Base-by-base conservation (phyloP, 768 basidiomycete species). In the Coprinopsis sp. region DNA sequence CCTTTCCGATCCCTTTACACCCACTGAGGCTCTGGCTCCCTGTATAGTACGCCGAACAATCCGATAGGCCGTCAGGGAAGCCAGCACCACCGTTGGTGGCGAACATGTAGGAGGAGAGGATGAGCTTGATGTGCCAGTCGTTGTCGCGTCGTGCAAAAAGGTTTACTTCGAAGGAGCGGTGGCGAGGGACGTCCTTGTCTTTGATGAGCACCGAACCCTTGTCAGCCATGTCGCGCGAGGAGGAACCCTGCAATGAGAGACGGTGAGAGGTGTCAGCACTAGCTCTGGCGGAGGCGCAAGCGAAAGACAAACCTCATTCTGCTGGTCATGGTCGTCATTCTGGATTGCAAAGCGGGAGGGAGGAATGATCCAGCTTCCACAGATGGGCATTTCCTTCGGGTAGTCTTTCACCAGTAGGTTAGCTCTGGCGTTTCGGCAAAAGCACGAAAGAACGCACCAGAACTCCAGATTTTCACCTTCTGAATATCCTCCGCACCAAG, bases 251-350 rank as follows among this genome's bases (percentile, higher is more conserved):
- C n/a, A n/a, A n/a, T n/a, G n/a, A n/a, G n/a, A n/a, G n/a, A n/a
- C n/a, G n/a, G n/a, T n/a, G n/a, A n/a, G n/a, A n/a, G n/a, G n/a
- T n/a, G n/a, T n/a, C n/a, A n/a, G n/a, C n/a, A n/a, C n/a, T n/a
- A n/a, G n/a, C n/a, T n/a, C n/a, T n/a, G n/a, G n/a, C n/a, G n/a
- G n/a, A n/a, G n/a, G n/a, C n/a, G n/a, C n/a, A n/a, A n/a, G n/a
- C n/a, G n/a, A n/a, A 33, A 25, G 6, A 33, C 39, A 3, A 24
- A 41, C 47, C 3, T 48, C 47, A 29, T 48, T 40, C 22, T 48
- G 47, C 16, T 48, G 47, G 29, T 48, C 47, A 39, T 48, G 47
- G n/a, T 48, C 47, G 16, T 48, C 47, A 31, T 48, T 48, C 21
- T 48, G 47, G 4, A 48, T 42, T 24, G 47, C 47, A 28, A 48